Evolutionary conservation across 140 eudicot species (phyloP), one percentile per base, ranked within the genome.

Genomic region (Cichorium intybus): DNA sequence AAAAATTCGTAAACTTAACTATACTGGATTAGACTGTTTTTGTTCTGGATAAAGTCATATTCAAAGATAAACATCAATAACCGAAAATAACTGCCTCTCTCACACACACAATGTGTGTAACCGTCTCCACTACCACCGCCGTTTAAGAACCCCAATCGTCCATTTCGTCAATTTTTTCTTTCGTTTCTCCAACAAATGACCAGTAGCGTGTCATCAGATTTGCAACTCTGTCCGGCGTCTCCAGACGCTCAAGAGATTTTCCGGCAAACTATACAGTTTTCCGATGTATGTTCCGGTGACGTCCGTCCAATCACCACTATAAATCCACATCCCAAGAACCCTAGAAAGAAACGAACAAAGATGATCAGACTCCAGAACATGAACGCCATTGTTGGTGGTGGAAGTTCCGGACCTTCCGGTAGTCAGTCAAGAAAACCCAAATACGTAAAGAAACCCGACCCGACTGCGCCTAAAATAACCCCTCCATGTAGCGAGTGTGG

Each of bases 401-500:
- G 55, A n/a, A 1, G 60, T 26, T 23, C 34, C n/a, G 5, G 55
- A n/a, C 0, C 56, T 26, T 23, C 34, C n/a, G 15, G 53, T 56
- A 22, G 22, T 14, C 52, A 18, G 24, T 51, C 74, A 11, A 51
- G 66, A 27, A 82, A 77, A 50, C 81, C 77, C 26, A 84, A 69
- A 51, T 64, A 60, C 47, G 10, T 34, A 17, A 80, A 78, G 27
- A 90, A 84, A 53, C 88, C 95, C 0, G 88, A 90, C 83, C 94
- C 88, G 0, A 29, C 27, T 66, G 95, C 90, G 43, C 88, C 95
- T 5, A 87, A 87, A 48, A 80, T 87, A 52, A 90, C 87, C 26
- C 65, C 66, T 17, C 95, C 96, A 0, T 91, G 98, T 67, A 84
- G 66, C 18, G 96, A 87, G 71, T 91, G 96, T 41, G 96, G 98